Conservation (phyloP, 2,329 filamentous ascomycete genomes). For the Colletotrichum filicis region DNA sequence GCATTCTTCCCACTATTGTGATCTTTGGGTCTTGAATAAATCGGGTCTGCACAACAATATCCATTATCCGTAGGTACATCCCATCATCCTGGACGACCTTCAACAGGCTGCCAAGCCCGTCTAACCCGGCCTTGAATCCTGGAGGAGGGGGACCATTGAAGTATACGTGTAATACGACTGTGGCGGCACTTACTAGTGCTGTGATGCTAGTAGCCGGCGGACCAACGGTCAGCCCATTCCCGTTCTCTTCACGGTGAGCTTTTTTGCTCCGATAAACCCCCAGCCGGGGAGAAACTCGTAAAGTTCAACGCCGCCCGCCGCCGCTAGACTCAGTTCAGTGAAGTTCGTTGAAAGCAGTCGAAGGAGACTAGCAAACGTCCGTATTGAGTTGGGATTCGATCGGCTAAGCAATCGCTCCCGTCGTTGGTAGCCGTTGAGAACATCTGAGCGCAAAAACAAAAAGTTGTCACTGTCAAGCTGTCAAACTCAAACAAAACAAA, state of each 20-base stretch:
- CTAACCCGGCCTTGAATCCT: background rate
- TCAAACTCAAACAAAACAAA: background rate
- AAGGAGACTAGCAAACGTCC: background rate
- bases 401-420: background rate
- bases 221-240: conserved; percentile 13
- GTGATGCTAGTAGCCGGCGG: background rate
- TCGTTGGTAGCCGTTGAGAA: background rate
- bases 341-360: background rate
- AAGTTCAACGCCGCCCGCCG: background rate
- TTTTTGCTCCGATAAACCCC: background rate
- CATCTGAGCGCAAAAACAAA: background rate
- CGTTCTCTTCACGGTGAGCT: background rate
- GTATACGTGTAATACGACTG: background rate
- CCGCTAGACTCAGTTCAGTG: background rate
- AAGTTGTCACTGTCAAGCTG: background rate
- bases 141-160: background rate
- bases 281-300: background rate
- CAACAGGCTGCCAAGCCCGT: background rate
- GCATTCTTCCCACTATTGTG: background rate
- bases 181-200: conserved; percentile 15
- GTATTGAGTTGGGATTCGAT: background rate
- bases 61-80: no score
- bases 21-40: background rate
- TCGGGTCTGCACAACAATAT: background rate
- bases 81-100: background rate